These are phyloP conservation scores for Pigoraptor vietnamica DNA, from an alignment of 78 protist genomes.

Conservation along the genomic window DNA sequence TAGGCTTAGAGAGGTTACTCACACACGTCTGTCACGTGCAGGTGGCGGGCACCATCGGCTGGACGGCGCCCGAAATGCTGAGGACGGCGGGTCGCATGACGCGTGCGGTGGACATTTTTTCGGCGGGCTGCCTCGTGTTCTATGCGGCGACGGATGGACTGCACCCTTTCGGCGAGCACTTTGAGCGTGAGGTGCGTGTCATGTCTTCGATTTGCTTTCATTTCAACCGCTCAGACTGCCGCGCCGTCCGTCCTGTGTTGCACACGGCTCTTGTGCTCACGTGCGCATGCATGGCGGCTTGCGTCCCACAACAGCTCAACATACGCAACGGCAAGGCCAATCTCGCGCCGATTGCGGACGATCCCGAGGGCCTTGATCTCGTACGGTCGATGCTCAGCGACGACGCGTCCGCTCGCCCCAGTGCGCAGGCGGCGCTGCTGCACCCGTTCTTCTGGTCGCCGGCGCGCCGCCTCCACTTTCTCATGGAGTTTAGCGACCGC, in stretches of 20 bases:
- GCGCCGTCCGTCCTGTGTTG: too few species aligned
- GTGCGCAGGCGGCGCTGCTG: slow-evolving; percentile 13
- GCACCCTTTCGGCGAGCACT: slow-evolving; percentile 70
- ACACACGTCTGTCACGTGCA: not conserved
- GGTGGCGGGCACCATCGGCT: slow-evolving; percentile 66
- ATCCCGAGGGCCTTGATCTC: slow-evolving; percentile 28
- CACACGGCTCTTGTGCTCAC: too few species aligned
- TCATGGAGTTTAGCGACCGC: slow-evolving; percentile 23
- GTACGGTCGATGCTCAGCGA: not conserved
- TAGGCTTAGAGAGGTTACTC: not conserved
- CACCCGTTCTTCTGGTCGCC: slow-evolving; percentile 73
- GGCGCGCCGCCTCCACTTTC: slow-evolving; percentile 34
- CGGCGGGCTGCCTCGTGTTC: slow-evolving; percentile 60
- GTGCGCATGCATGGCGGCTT: too few species aligned
- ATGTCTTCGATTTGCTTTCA: too few species aligned
- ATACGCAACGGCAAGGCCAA: slow-evolving; percentile 40
- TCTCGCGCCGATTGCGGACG: slow-evolving; percentile 9
- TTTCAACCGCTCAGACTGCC: too few species aligned
- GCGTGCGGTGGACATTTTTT: slow-evolving; percentile 64
- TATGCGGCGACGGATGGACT: slow-evolving; percentile 42
- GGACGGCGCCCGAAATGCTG: slow-evolving; percentile 75
- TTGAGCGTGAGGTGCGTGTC: slow-evolving; percentile 51
- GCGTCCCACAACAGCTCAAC: too few species aligned
- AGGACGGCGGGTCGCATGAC: slow-evolving; percentile 30
- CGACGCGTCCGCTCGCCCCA: slow-evolving; percentile 1